Evolutionary conservation across 176 grass and related monocot species (phyloP).

Genomic region (Aechmea fasciata): DNA sequence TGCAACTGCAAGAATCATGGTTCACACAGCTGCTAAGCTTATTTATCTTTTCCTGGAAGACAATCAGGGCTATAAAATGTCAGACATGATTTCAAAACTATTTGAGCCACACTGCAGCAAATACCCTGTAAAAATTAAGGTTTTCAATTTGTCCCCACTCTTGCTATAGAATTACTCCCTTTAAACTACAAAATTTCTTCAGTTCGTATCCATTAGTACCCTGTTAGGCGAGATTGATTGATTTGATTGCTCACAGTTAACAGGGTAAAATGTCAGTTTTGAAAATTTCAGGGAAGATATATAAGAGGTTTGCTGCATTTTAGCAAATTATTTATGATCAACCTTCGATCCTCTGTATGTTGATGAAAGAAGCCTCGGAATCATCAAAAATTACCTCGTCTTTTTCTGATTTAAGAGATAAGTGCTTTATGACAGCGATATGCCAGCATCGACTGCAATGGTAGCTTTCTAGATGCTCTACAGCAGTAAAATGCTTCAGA

Average conservation of each 20-base stretch:
- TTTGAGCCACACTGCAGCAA: too few species aligned
- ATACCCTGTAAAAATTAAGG: too few species aligned
- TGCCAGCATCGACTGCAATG: constrained; percentile 74
- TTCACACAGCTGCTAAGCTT: constrained; percentile 54
- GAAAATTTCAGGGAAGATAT: constrained; percentile 3
- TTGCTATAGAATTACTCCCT: too few species aligned
- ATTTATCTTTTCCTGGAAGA: constrained; percentile 53
- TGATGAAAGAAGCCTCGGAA: not conserved
- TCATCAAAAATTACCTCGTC: constrained; percentile 47
- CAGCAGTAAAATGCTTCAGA: constrained; percentile 52
- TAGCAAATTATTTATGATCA: not conserved
- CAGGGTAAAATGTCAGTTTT: not conserved
- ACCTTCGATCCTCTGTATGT: not conserved
- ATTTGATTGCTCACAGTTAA: not conserved
- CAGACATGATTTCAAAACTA: not conserved
- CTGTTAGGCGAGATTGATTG: too few species aligned
- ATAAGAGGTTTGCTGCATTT: not conserved
- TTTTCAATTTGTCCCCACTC: too few species aligned
- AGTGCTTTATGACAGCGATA: constrained; percentile 58
- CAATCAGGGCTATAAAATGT: constrained; percentile 9
- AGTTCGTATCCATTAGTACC: too few species aligned
- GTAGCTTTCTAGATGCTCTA: constrained; percentile 82
- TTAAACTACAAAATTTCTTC: too few species aligned
- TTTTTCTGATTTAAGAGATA: constrained; percentile 41
- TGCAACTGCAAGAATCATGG: constrained; percentile 59